Base-by-base conservation (phyloP, 345 rosid species). In the Gossypium stocksii region DNA sequence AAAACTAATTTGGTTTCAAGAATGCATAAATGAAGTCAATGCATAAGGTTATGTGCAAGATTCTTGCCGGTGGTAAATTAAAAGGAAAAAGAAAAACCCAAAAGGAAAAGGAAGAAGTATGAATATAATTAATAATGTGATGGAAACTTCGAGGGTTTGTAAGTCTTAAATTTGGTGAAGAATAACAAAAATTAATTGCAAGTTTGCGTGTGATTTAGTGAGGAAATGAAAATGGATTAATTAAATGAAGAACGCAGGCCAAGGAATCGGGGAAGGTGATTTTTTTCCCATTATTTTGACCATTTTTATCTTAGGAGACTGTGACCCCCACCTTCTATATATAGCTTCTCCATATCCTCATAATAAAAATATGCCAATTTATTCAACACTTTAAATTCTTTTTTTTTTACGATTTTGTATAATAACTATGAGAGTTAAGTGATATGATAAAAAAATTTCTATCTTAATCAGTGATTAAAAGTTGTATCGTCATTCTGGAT, bases 161-260 rank as follows among this genome's bases (percentile, higher is more conserved):
- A 20, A 11, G 16, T 61, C 66, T 16, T 11, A 29, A 44, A 29
- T 15, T 61, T 61, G 16, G 20, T 29, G 3, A 34, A 38, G 48
- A 9, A 38, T 38, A 63, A 62, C 12, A 61, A 43, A 20, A 2
- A 19, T n/a, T 34, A 41, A 23, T 51, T 49, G 38, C 38, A 34
- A 34, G 38, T 34, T 34, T 34, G 72, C 19, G 62, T 64, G 58
- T 68, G 58, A 53, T 68, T 68, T 49, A 49, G 72, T 48, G 58
- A 53, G 20, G 57, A 53, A 53, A 53, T 17, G 10, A 53, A 53
- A 57, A 57, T 20, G 20, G 15, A 48, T 22, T 14, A 34, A 74
- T 44, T 61, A 51, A 34, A 20, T 48, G 53, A 70, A 78, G 49
- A 81, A 85, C 81, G 85, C 82, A 73, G 81, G 86, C 85, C 89